Percentiles rank a stretch among this genome's conserved stretches.
phyloP scores from a whole-genome alignment of 2,329 filamentous ascomycete species.

The Cladosporium sp. region DNA sequence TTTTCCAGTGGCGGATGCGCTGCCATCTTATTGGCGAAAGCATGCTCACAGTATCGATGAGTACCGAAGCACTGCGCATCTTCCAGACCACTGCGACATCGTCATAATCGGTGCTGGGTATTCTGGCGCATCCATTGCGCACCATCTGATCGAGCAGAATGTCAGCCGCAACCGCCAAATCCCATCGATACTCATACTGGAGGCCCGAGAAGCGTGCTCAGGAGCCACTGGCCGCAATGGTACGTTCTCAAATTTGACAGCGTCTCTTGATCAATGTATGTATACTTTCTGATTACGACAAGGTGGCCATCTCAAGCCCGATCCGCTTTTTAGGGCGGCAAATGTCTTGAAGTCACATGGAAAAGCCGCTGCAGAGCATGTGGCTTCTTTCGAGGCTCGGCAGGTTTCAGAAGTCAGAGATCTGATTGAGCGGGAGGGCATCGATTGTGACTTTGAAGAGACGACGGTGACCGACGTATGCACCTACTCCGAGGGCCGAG shows the following conservation, averaged over 20 bases:
- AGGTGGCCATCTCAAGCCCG: constrained; percentile 32
- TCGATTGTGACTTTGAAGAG: constrained; percentile 40
- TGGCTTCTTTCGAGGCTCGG: constrained; percentile 24
- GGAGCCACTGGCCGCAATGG: constrained; percentile 64
- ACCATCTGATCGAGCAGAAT: constrained; percentile 22
- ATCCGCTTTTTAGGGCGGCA: constrained; percentile 26
- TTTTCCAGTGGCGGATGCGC: background rate
- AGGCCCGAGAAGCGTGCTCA: constrained; percentile 69
- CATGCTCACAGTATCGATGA: constrained; percentile 39
- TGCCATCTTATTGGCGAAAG: constrained; percentile 38
- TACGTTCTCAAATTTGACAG: constrained; percentile 10
- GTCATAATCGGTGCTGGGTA: constrained; percentile 68
- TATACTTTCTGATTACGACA: background rate
- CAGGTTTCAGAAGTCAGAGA: constrained; percentile 27
- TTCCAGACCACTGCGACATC: constrained; percentile 58
- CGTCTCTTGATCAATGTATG: no score
- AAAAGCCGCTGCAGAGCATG: constrained; percentile 22
- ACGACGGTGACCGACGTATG: constrained; percentile 34
- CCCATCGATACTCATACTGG: constrained; percentile 58
- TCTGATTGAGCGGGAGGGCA: constrained; percentile 27
- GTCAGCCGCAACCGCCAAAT: constrained; percentile 25
- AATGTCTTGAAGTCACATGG: constrained; percentile 21
- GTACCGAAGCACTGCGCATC: constrained; percentile 57
- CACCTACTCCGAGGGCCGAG: constrained; percentile 21
- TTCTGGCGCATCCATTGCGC: constrained; percentile 46